These are phyloP conservation scores for Lepiota venenata DNA, from an alignment of 768 basidiomycete genomes.

Conservation along the genomic window DNA sequence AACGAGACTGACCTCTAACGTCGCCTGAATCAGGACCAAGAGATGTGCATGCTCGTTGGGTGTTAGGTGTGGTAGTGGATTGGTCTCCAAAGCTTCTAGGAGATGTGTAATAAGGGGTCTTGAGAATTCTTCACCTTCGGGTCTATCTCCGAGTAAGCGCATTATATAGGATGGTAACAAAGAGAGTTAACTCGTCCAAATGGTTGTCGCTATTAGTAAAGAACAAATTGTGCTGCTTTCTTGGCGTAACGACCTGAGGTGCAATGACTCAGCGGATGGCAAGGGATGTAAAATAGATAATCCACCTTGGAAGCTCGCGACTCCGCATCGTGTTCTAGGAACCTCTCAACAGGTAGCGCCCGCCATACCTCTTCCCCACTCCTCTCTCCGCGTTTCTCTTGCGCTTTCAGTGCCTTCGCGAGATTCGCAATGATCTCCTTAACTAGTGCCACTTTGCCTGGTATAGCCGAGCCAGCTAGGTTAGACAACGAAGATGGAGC, in stretches of 20 bases:
- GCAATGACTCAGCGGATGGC: too few relatives aligned
- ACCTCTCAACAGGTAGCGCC: conserved; percentile 56
- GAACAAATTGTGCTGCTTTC: conserved; percentile 46
- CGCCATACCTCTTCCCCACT: conserved; percentile 32
- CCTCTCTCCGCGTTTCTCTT: conserved; percentile 17
- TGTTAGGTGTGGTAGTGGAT: conserved; percentile 67
- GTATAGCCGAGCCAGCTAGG: neutral
- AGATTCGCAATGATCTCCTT: conserved; percentile 78
- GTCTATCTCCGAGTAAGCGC: conserved; percentile 24
- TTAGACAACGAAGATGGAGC: neutral
- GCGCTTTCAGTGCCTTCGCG: conserved; percentile 33
- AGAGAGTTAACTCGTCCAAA: conserved; percentile 40
- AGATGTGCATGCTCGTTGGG: conserved; percentile 82
- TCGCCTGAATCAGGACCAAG: conserved; percentile 80
- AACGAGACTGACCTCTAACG: conserved; percentile 65
- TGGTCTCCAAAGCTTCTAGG: conserved; percentile 58
- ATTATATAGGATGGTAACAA: neutral
- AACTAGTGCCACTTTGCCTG: conserved; percentile 84
- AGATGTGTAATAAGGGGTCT: conserved; percentile 57
- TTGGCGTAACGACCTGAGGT: conserved; percentile 16
- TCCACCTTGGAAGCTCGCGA: conserved; percentile 3
- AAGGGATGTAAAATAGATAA: too few relatives aligned
- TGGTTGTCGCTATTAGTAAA: conserved; percentile 42
- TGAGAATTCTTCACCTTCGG: conserved; percentile 57
- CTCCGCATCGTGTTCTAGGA: conserved; percentile 36